phyloP scores from a whole-genome alignment of 73 alveolate genomes.

The Durusdinium trenchii region DNA sequence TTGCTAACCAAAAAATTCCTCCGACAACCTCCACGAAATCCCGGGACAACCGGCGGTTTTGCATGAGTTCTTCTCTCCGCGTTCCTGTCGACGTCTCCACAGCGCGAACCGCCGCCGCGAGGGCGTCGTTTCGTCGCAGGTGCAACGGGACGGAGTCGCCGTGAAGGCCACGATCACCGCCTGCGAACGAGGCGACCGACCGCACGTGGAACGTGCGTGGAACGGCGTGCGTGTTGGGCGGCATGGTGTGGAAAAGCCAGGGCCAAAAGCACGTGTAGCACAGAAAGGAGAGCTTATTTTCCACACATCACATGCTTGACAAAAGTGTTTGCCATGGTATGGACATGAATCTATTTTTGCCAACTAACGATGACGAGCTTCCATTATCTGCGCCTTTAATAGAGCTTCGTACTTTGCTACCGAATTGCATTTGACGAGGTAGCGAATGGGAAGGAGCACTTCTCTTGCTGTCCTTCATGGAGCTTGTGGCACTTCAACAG shows the following conservation, averaged over 20 bases:
- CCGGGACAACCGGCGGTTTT: too few species aligned
- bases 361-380: not conserved
- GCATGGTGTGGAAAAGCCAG: too few species aligned
- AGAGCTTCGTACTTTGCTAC: not conserved
- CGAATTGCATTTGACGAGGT: not conserved
- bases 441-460: conserved; percentile 18
- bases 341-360: too few species aligned
- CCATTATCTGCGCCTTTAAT: not conserved
- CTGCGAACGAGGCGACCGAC: conserved; percentile 24
- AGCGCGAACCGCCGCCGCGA: not conserved
- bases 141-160: not conserved
- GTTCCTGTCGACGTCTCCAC: not conserved
- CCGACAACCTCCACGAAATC: too few species aligned
- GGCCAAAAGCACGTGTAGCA: too few species aligned
- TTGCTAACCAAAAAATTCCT: too few species aligned
- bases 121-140: not conserved
- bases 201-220: too few species aligned
- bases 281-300: too few species aligned
- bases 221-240: too few species aligned
- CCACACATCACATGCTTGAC: not conserved
- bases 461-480: not conserved
- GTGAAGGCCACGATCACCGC: conserved; percentile 42
- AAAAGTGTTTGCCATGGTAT: not conserved
- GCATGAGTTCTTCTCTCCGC: not conserved
- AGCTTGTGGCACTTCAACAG: not conserved